A percentile compares a stretch with the other conserved stretches of the same genome.
phyloP scores from a whole-genome alignment of 2,329 filamentous ascomycete species.

The Fusarium pseudoanthophilum region DNA sequence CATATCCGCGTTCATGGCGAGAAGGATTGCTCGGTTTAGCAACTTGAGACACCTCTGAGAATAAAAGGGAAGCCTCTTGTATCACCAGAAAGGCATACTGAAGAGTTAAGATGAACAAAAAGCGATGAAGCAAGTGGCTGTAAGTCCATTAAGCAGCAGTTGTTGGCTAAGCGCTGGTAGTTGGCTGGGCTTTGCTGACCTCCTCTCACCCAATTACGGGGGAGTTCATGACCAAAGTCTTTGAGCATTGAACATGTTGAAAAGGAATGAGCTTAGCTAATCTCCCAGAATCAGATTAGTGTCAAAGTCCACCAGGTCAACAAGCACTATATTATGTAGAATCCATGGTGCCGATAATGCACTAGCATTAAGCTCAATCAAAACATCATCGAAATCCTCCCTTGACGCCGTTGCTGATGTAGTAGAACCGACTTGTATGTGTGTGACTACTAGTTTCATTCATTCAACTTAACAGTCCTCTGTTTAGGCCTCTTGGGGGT shows the following conservation, averaged over 20 bases:
- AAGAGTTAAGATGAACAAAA: background rate
- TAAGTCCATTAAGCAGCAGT: background rate
- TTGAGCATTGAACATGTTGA: fast-evolving
- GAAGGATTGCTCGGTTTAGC: background rate
- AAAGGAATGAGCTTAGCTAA: background rate
- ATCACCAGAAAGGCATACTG: background rate
- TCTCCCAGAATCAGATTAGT: background rate
- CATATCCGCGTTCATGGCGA: fast-evolving
- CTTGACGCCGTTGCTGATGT: too few species aligned
- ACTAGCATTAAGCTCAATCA: too few species aligned
- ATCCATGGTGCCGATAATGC: fast-evolving
- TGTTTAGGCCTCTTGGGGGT: too few species aligned
- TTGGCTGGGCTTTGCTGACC: background rate
- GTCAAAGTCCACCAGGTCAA: fast-evolving
- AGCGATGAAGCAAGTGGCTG: background rate
- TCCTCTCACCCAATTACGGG: fast-evolving
- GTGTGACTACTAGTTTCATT: too few species aligned
- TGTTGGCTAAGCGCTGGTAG: background rate
- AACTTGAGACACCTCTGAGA: background rate
- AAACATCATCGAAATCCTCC: too few species aligned
- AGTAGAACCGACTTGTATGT: too few species aligned
- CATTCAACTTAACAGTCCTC: too few species aligned
- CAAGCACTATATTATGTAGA: too few species aligned
- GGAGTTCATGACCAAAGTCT: fast-evolving
- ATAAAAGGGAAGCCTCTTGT: background rate